Base-by-base conservation (phyloP, 805 yeast species). In the Blastobotrys americana region DNA sequence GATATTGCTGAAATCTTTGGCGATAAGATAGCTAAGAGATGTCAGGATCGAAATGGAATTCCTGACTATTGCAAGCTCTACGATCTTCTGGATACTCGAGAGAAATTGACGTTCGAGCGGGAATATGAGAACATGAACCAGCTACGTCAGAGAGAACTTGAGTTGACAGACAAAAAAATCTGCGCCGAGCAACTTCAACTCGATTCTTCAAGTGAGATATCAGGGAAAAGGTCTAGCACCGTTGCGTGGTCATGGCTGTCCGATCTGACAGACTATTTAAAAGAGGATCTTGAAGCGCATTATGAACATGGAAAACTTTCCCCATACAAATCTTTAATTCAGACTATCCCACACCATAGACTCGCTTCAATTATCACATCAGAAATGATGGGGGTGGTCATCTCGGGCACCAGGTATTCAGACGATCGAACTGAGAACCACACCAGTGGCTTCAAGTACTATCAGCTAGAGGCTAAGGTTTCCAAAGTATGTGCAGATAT, bases 181-280 rank as follows among this genome's bases (percentile, higher is more conserved):
- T 94, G 97, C 0, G 78, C 74, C 51, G 84, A 80, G 55, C 81
- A 83, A 60, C 89, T 97, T 97, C 81, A 78, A 59, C 80, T 80
- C 52, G 89, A 80, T 50, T 81, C 74, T 53, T 90, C 84, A 8
- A 15, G 20, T 8, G 31, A 8, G 10, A 13, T 25, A 13, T 8
- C 13, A 10, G 36, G 19, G 18, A 16, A 15, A 6, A 21, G 22
- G 18, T 13, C 34, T 2, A 21, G 35, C 4, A 9, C n/a, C 3
- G 16, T n/a, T 13, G 34, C 23, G 2, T 42, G 40, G 40, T 13
- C 35, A 10, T 42, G 44, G 44, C 18, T 10, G 19, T 16, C 17
- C 5, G 36, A 6, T 8, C n/a, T 42, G 3, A 34, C 22, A 4
- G 13, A 22, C 25, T n/a, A 3, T 4, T 25, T 42, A 17, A 15